Conservation (phyloP, 768 basidiomycete genomes). For the Sporobolomyces pararoseus region DNA sequence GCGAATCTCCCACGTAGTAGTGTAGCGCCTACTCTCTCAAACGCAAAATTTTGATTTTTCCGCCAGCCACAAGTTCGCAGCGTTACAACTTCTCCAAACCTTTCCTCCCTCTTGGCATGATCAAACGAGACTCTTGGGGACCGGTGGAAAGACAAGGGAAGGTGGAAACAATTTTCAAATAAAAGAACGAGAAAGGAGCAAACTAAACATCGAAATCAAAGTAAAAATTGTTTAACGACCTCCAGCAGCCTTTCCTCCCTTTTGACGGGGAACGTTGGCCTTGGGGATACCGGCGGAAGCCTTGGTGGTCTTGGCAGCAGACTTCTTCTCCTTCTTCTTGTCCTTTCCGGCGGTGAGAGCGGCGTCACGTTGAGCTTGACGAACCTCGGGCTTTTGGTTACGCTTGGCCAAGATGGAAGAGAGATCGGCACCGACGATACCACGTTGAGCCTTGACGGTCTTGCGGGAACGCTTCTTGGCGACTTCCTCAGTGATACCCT, state of each 20-base stretch:
- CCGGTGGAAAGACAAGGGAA: too few relatives aligned
- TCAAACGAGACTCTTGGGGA: too few relatives aligned
- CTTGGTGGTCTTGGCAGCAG: slow-evolving; percentile 25
- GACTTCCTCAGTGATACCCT: slow-evolving; percentile 98
- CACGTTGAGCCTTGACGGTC: slow-evolving; percentile 89
- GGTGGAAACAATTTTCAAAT: too few relatives aligned
- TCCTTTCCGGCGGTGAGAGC: slow-evolving; percentile 45
- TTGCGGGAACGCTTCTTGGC: slow-evolving; percentile 97
- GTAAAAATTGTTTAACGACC: slow-evolving; percentile 20
- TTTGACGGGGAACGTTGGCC: slow-evolving; percentile 16
- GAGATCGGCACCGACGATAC: slow-evolving; percentile 94
- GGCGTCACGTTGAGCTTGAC: slow-evolving; percentile 62
- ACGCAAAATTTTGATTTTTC: too few relatives aligned
- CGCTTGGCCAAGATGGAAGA: slow-evolving; percentile 83
- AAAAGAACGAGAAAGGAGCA: too few relatives aligned
- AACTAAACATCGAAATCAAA: too few relatives aligned
- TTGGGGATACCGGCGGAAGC: slow-evolving; percentile 16
- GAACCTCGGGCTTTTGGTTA: slow-evolving; percentile 77
- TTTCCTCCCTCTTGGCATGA: too few relatives aligned
- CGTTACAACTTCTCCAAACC: too few relatives aligned
- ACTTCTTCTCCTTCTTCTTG: slow-evolving; percentile 44
- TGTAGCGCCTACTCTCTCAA: too few relatives aligned
- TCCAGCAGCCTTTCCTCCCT: slow-evolving; percentile 27
- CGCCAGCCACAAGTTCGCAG: too few relatives aligned
- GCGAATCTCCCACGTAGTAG: too few relatives aligned